Percentiles rank a stretch among this genome's conserved stretches.
phyloP scores from a whole-genome alignment of 164 flowering plant genomes.

The Platanus orientalis region DNA sequence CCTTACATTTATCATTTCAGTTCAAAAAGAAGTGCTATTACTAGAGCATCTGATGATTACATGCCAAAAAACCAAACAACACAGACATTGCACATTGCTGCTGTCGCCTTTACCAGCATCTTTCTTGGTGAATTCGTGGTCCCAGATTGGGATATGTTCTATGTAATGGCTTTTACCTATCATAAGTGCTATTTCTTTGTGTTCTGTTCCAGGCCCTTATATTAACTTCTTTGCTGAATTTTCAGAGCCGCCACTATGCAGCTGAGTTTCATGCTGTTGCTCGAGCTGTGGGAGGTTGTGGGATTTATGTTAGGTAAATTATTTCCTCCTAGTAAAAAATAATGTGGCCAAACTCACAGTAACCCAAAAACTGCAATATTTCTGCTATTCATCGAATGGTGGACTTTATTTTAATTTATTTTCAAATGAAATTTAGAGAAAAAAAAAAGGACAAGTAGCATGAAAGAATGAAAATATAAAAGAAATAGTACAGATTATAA shows the following conservation, averaged over 20 bases:
- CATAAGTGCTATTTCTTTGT: not conserved
- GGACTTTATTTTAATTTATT: too few species aligned
- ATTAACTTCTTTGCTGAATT: conserved; percentile 11
- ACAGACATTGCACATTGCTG: conserved; percentile 55
- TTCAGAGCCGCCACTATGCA: conserved; percentile 51
- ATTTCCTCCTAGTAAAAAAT: not conserved
- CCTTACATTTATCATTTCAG: conserved; percentile 29
- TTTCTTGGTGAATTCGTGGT: conserved; percentile 62
- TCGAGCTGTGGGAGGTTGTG: conserved; percentile 67
- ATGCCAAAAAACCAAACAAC: conserved; percentile 40
- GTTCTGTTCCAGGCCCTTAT: not conserved
- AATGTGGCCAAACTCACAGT: too few species aligned
- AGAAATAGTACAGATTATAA: too few species aligned
- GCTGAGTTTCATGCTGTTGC: conserved; percentile 72
- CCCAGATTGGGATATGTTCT: conserved; percentile 88
- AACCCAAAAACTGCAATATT: too few species aligned
- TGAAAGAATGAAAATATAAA: too few species aligned
- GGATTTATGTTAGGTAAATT: conserved; percentile 59
- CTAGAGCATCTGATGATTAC: conserved; percentile 71
- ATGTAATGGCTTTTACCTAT: conserved; percentile 32
- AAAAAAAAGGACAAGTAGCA: too few species aligned
- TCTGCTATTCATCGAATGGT: too few species aligned
- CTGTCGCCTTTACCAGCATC: conserved; percentile 67
- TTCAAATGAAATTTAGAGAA: too few species aligned
- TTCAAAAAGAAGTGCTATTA: conserved; percentile 43